Base-by-base conservation (phyloP, 164 flowering plant genomes). In the Berberis thunbergii region DNA sequence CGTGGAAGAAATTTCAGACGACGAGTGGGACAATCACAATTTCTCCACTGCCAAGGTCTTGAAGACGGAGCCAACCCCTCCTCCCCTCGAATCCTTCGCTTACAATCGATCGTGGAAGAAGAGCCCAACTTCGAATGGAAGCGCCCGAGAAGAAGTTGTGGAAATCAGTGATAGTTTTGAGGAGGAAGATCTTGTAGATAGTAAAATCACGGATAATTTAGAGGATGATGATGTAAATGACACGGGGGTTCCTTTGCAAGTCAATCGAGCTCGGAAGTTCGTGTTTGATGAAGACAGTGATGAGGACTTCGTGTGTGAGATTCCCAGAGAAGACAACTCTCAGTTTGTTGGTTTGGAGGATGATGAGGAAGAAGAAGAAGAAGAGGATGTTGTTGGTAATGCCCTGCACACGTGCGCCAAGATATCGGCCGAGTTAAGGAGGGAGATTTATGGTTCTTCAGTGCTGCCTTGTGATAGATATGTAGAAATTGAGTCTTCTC, bases 371-470 rank as follows among this genome's bases (percentile, higher is more conserved):
- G 76, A 72, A 10, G 67, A 9, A 9, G 80, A 77, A 40, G 89
- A 85, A 1, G 84, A 76, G 3, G 98, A 93, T 77, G 81, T 93
- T 38, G 87, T 93, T 3, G 87, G 89, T 55, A 87, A 80, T 72
- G 97, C 98, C n/a, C 66, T 93, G 72, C 87, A 77, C 61, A 93
- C 87, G 74, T 93, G 98, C 67, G 83, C 79, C 3, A 87, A 81
- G 64, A 88, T 93, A 68, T 93, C 97, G 3, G 83, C 78, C 41
- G 84, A 81, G 71, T 69, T 93, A 60, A 67, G 75, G 71, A 65
- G 68, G 62, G 95, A 88, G 77, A 79, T 93, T 10, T 87, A 86
- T 55, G 96, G 98, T 41, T 81, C 94, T 44, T 70, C 86, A 2
- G 66, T 57, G 1, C 64, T 78, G 0, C 56, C 81, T 0, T 88